These are phyloP conservation scores for Zasmidium cellare DNA, from an alignment of 2,329 filamentous ascomycete species.

Conservation along the genomic window DNA sequence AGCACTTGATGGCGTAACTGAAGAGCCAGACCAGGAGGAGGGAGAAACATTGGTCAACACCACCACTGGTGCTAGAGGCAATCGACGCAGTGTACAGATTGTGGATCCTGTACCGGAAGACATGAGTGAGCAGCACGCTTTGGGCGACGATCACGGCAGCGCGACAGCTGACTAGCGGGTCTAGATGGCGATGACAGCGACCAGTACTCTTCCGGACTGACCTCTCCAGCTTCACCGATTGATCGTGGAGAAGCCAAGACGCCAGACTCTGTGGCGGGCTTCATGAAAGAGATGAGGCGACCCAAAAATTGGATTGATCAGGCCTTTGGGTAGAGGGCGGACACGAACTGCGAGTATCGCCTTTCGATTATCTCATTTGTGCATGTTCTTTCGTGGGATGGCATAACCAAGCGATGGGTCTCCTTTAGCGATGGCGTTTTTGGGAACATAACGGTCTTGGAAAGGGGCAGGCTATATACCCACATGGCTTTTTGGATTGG, in stretches of 20 bases:
- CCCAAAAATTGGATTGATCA: slow-evolving; percentile 25
- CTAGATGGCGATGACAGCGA: slow-evolving; percentile 18
- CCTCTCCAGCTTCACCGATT: slow-evolving; percentile 8
- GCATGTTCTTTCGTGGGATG: neutral
- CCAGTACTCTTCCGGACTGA: neutral
- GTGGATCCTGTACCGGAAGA: slow-evolving; percentile 20
- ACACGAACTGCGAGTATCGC: slow-evolving; percentile 2
- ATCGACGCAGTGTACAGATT: slow-evolving; percentile 23
- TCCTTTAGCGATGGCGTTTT: neutral
- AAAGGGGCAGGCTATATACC: neutral
- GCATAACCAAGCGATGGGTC: neutral
- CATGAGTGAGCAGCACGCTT: slow-evolving; percentile 17
- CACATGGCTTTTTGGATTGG: neutral
- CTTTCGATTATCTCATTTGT: slow-evolving; percentile 1
- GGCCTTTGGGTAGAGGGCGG: slow-evolving; percentile 20
- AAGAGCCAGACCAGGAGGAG: slow-evolving; percentile 15
- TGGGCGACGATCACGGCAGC: slow-evolving; percentile 14
- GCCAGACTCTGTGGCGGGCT: slow-evolving; percentile 19
- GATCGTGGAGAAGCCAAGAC: slow-evolving; percentile 24
- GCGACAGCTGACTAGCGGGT: slow-evolving; percentile 17
- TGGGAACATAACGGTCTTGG: neutral
- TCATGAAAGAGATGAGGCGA: slow-evolving; percentile 21
- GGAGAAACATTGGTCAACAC: slow-evolving; percentile 12
- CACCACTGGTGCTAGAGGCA: slow-evolving; percentile 12
- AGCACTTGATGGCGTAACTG: slow-evolving; percentile 19